Conservation (phyloP, 2,329 filamentous ascomycete genomes). For the Fusarium liriodendri region DNA sequence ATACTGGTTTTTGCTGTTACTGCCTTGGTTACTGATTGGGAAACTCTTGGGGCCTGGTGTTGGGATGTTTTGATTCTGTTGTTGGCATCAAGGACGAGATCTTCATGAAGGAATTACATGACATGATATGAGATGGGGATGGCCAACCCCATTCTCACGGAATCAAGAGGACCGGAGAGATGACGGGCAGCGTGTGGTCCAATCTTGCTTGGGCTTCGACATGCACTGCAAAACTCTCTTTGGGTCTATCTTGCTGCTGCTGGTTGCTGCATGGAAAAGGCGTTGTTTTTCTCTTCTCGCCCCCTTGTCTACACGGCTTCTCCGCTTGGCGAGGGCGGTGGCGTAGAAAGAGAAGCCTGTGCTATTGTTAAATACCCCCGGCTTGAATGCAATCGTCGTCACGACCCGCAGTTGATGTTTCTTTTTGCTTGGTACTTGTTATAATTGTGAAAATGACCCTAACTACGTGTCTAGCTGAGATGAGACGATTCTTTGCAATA, state of each 20-base stretch:
- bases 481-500: neutral
- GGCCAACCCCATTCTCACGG: slow-evolving; percentile 5
- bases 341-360: slow-evolving; percentile 23
- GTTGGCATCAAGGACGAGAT: slow-evolving; percentile 26
- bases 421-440: neutral
- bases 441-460: neutral
- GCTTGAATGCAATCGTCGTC: slow-evolving; percentile 24
- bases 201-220: neutral
- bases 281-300: slow-evolving; percentile 8
- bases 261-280: slow-evolving; percentile 28
- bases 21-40: slow-evolving; percentile 22
- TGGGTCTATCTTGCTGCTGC: slow-evolving; percentile 6
- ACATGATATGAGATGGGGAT: slow-evolving; percentile 3
- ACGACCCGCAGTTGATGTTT: slow-evolving; percentile 1
- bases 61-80: slow-evolving; percentile 34
- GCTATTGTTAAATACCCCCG: slow-evolving; percentile 21
- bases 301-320: neutral
- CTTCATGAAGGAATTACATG: slow-evolving; percentile 31
- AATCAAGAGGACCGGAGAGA: neutral
- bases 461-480: neutral
- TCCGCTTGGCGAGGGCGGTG: slow-evolving; percentile 11
- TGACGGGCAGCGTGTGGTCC: neutral
- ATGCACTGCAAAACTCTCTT: neutral
- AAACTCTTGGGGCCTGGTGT: slow-evolving; percentile 36
- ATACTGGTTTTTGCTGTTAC: slow-evolving; percentile 23